Evolutionary conservation across 345 rosid species (phyloP), one percentile per base, ranked within the genome.

Genomic region (Adansonia digitata): DNA sequence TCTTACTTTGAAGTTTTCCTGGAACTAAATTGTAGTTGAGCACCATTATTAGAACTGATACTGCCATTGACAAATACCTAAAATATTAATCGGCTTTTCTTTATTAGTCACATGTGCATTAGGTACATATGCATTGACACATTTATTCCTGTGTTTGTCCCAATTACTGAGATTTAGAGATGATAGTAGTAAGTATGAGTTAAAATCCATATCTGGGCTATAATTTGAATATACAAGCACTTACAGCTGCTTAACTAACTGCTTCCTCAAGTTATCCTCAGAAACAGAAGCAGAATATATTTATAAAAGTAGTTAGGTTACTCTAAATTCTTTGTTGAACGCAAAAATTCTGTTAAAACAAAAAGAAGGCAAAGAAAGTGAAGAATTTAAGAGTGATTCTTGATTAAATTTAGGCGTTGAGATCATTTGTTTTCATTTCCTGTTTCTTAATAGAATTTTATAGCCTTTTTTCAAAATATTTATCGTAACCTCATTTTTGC

Each of bases 401-500:
- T 42, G n/a, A 31, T 29, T 18, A 17, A 46, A 69, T 69, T 68
- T 26, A 46, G 56, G 45, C 10, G 37, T 61, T 70, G 59, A 49
- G 2, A 64, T 64, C 49, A 64, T 43, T 49, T 70, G 55, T 35
- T n/a, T 39, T 10, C 12, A 5, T 22, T 65, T 20, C 34, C 26
- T 13, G 26, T 6, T 29, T 69, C 34, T n/a, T n/a, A n/a, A 15
- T 42, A 13, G 66, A 17, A 39, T 66, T 57, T 24, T 24, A 11
- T 14, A 49, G 11, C 17, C 18, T 11, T 49, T 69, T 69, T 22
- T 22, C 17, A 71, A 35, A 31, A 10, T 69, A 20, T 22, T 22
- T 11, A 14, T 27, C 17, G 75, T 61, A 66, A 73, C 75, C 75
- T 43, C 35, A 17, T 43, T 57, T 72, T 73, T 77, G 64, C 64